A percentile compares a stretch with the other conserved stretches of the same genome.
Evolutionary conservation across 2,329 filamentous ascomycete genomes (phyloP).

Genomic region (Aspergillus japonicus): DNA sequence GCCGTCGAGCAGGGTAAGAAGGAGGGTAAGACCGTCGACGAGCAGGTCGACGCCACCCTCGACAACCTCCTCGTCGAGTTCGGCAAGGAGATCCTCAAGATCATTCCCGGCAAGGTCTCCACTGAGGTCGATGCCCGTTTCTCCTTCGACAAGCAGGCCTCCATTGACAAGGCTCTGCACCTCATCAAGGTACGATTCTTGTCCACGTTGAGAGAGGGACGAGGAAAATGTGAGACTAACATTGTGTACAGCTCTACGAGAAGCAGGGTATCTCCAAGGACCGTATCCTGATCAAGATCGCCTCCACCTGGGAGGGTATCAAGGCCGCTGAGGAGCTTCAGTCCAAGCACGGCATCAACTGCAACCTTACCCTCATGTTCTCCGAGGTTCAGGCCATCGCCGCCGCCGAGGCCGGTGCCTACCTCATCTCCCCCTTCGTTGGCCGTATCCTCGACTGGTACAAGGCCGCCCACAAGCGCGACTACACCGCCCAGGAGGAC

Average conservation of each 20-base stretch:
- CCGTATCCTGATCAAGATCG: slow-evolving; percentile 96
- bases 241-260: slow-evolving; percentile 83
- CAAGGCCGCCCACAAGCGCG: slow-evolving; percentile 94
- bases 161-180: slow-evolving; percentile 91
- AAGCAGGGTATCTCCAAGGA: slow-evolving; percentile 87
- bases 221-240: background rate
- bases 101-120: slow-evolving; percentile 97
- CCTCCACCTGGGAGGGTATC: slow-evolving; percentile 99
- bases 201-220: background rate
- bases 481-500: slow-evolving; percentile 85
- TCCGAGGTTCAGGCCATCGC: slow-evolving; percentile 91
- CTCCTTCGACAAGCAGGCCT: slow-evolving; percentile 91
- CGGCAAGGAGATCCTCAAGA: slow-evolving; percentile 93
- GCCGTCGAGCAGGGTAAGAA: slow-evolving; percentile 85
- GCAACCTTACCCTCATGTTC: slow-evolving; percentile 99
- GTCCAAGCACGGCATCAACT: slow-evolving; percentile 93
- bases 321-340: slow-evolving; percentile 97
- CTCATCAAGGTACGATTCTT: slow-evolving; percentile 74
- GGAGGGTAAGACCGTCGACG: slow-evolving; percentile 64
- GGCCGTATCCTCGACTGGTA: slow-evolving; percentile 99
- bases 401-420: slow-evolving; percentile 90
- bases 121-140: slow-evolving; percentile 96
- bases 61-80: slow-evolving; percentile 97
- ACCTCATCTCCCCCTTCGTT: slow-evolving; percentile 98
- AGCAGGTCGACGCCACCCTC: slow-evolving; percentile 84